These are phyloP conservation scores for Trametes pubescens DNA, from an alignment of 1,284 basidiomycete genomes.

Conservation along the genomic window DNA sequence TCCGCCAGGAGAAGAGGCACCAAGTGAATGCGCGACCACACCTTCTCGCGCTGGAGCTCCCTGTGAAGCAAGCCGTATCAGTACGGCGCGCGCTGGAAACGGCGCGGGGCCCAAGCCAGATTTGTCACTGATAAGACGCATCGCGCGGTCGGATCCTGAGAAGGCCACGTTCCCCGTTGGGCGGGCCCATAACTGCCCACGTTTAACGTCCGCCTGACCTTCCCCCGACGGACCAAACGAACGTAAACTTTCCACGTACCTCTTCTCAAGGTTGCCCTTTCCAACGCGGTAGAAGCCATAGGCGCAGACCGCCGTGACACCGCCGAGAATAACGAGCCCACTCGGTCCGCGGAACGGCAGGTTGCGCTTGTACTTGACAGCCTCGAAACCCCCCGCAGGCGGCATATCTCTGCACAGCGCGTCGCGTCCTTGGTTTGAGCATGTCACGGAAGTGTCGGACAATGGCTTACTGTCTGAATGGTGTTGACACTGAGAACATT, in stretches of 20 bases:
- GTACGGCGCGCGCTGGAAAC: constrained; percentile 32
- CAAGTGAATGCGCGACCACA: constrained; percentile 96
- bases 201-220: constrained; percentile 70
- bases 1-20: constrained; percentile 94
- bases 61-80: constrained; percentile 55
- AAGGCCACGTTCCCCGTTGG: constrained; percentile 67
- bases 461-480: constrained; percentile 66
- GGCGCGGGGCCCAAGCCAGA: constrained; percentile 35
- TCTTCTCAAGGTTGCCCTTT: constrained; percentile 90
- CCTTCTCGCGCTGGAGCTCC: constrained; percentile 93
- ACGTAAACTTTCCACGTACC: constrained; percentile 63
- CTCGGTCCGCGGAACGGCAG: constrained; percentile 93
- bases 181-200: constrained; percentile 61
- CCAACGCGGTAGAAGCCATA: constrained; percentile 96
- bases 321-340: constrained; percentile 87
- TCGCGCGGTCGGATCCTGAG: constrained; percentile 71
- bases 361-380: constrained; percentile 96
- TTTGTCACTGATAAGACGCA: constrained; percentile 53
- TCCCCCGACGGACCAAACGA: constrained; percentile 31
- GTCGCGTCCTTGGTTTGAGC: constrained; percentile 24
- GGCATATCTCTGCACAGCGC: constrained; percentile 86
- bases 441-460: constrained; percentile 29
- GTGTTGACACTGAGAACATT: constrained; percentile 62
- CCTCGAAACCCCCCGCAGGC: constrained; percentile 91
- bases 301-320: constrained; percentile 84